Percentiles rank a stretch among this genome's conserved stretches.
Conservation (phyloP, 176 grass and related monocot genomes). For the Avena atlantica region DNA sequence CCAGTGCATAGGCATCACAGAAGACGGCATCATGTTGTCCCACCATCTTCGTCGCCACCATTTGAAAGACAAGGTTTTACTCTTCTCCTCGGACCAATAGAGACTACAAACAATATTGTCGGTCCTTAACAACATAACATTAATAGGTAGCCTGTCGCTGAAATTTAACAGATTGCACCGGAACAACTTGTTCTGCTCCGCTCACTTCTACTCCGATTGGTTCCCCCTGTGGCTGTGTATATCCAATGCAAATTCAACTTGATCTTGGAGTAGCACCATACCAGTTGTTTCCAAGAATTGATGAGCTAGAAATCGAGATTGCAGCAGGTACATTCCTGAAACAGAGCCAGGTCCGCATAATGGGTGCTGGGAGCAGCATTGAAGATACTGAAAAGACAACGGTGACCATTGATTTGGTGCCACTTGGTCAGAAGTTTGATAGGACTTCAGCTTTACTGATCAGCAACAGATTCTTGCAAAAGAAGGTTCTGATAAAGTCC, state of each 20-base stretch:
- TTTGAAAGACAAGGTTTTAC: slow-evolving; percentile 61
- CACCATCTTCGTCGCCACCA: slow-evolving; percentile 50
- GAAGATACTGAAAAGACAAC: slow-evolving; percentile 72
- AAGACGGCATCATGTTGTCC: slow-evolving; percentile 41
- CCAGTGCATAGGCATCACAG: slow-evolving; percentile 56
- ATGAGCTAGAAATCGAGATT: slow-evolving; percentile 78
- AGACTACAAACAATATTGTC: slow-evolving; percentile 18
- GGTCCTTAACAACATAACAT: slow-evolving; percentile 12
- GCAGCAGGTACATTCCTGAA: slow-evolving; percentile 71
- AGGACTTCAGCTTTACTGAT: slow-evolving; percentile 72
- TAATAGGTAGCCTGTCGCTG: slow-evolving; percentile 6
- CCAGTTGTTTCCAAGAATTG: slow-evolving; percentile 71
- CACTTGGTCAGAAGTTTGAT: slow-evolving; percentile 82
- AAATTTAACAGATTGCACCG: slow-evolving; percentile 62
- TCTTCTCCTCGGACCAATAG: slow-evolving; percentile 29
- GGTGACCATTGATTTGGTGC: slow-evolving; percentile 75
- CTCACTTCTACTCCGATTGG: slow-evolving; percentile 85
- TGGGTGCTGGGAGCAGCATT: slow-evolving; percentile 68
- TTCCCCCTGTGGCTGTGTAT: slow-evolving; percentile 87
- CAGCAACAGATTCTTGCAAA: slow-evolving; percentile 77
- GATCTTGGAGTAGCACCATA: slow-evolving; percentile 72
- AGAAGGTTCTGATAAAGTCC: slow-evolving; percentile 68
- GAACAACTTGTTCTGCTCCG: slow-evolving; percentile 61
- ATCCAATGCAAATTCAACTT: slow-evolving; percentile 78
- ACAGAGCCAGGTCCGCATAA: slow-evolving; percentile 85